Evolutionary conservation across 441 rosid genomes (phyloP).

Genomic region (Populus hybrid): DNA sequence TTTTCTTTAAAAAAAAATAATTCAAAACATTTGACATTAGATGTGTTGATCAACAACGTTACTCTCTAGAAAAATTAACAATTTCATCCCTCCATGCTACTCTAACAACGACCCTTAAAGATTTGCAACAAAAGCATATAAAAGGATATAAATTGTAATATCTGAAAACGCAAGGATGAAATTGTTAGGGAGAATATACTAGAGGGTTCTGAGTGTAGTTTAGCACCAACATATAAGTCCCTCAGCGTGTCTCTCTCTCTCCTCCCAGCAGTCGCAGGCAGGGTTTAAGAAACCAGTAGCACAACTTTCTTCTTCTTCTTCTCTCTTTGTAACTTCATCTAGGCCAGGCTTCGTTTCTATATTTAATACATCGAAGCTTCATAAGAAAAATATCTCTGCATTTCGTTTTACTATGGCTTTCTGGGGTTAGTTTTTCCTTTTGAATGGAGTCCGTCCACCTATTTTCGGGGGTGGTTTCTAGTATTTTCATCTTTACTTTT

Average conservation of each 20-base stretch:
- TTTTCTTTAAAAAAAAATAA: too few relatives aligned
- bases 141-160: background rate
- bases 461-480: background rate
- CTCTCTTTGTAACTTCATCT: background rate
- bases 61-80: background rate
- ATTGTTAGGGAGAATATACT: background rate
- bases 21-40: background rate
- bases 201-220: background rate
- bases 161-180: background rate
- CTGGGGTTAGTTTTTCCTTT: slow-evolving; percentile 19
- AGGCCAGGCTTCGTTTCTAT: background rate
- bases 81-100: background rate
- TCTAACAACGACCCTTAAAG: background rate
- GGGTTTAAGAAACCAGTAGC: background rate
- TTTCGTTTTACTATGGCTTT: slow-evolving; percentile 20
- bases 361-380: background rate
- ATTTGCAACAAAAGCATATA: background rate
- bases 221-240: background rate
- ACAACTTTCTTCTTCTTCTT: background rate
- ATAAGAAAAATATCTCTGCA: background rate
- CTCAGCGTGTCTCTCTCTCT: background rate
- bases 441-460: background rate
- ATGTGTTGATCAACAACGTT: background rate
- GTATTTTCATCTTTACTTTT: background rate
- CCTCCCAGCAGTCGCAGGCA: background rate